Evolutionary conservation across 345 rosid genomes (phyloP).

Genomic region (Rubroshorea leprosula): DNA sequence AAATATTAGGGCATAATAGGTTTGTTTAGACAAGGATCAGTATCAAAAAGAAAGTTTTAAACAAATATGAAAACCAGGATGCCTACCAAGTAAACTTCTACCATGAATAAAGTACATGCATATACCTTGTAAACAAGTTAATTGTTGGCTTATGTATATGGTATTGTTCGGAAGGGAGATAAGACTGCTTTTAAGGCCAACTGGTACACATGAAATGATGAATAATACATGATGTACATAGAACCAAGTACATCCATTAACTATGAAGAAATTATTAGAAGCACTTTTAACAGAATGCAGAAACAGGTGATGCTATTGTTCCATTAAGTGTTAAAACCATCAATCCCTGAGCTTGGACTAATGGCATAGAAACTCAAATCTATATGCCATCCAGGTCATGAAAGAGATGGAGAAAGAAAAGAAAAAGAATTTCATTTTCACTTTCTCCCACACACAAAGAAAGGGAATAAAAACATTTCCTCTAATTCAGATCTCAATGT

Average conservation of each 20-base stretch:
- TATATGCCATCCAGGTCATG: neutral
- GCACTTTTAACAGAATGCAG: neutral
- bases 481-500: no score
- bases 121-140: neutral
- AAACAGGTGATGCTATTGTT: neutral
- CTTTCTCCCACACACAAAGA: neutral
- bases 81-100: no score
- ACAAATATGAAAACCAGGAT: no score
- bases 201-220: neutral
- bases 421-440: neutral
- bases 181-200: neutral
- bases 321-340: neutral
- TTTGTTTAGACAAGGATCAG: neutral
- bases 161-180: neutral
- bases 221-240: neutral
- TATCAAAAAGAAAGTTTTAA: no score
- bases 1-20: slow-evolving; percentile 17
- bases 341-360: neutral
- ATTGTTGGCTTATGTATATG: neutral
- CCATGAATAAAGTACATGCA: neutral
- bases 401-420: neutral
- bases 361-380: neutral
- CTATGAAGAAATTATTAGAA: neutral
- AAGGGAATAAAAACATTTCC: neutral
- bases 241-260: neutral